Evolutionary conservation across 2,329 filamentous ascomycete genomes (phyloP).

Genomic region (Aspergillus aculeatinus): DNA sequence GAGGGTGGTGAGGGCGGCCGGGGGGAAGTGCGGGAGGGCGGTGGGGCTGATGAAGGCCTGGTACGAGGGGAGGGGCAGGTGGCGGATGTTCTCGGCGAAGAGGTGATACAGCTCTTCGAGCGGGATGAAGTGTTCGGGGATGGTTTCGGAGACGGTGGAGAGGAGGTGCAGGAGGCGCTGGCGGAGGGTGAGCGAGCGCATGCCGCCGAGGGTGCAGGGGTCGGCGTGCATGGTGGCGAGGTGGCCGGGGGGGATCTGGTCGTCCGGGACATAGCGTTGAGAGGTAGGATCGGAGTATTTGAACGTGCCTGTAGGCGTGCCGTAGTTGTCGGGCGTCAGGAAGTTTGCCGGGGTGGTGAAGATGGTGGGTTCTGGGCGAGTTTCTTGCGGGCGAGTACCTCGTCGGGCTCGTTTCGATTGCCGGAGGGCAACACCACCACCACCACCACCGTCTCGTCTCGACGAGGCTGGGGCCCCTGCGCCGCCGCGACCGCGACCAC

Average conservation of each 20-base stretch:
- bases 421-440: slow-evolving; percentile 12
- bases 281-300: slow-evolving; percentile 1
- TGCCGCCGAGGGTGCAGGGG: slow-evolving; percentile 37
- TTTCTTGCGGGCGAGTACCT: slow-evolving; percentile 16
- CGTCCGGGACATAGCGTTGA: not conserved
- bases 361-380: slow-evolving; percentile 1
- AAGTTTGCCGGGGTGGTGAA: not conserved
- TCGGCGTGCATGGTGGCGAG: slow-evolving; percentile 18
- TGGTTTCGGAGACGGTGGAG: slow-evolving; percentile 35
- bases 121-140: slow-evolving; percentile 37
- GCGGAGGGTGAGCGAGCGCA: slow-evolving; percentile 43
- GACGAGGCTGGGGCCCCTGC: not conserved
- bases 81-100: slow-evolving; percentile 49
- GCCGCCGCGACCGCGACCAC: not conserved
- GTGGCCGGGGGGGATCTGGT: slow-evolving; percentile 13
- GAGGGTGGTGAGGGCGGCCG: slow-evolving; percentile 50
- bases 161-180: slow-evolving; percentile 48
- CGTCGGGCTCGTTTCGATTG: slow-evolving; percentile 37
- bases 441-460: not conserved
- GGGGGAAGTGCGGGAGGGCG: slow-evolving; percentile 42
- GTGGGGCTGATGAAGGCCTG: slow-evolving; percentile 47
- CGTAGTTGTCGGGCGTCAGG: not conserved
- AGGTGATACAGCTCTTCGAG: slow-evolving; percentile 44
- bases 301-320: not conserved
- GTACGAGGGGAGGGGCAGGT: slow-evolving; percentile 47